Evolutionary conservation across 2,329 filamentous ascomycete species (phyloP), one percentile per base, ranked within the genome.

Genomic region (Penicillium sp.): DNA sequence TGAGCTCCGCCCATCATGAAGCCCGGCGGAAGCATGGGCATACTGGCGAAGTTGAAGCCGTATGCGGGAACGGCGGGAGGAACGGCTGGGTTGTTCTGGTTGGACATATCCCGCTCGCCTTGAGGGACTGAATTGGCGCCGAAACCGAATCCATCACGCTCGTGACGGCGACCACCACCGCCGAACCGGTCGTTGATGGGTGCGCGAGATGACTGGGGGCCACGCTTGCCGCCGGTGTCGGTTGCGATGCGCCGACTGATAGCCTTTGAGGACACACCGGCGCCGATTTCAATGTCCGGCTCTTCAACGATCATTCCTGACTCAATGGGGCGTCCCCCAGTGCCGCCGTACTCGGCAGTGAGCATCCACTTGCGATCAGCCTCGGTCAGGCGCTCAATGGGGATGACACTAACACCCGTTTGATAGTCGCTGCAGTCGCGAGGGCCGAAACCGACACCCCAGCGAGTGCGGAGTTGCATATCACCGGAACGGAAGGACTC

Each of bases 341-440:
- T 95, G 44, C 93, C 93, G 56, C 93, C 93, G 64, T 85, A 95
- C 55, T 95, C 88, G 10, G 93, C 94, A 28, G 84, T 95, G 55
- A 95, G 72, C 77, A 97, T 89, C 93, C 93, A 98, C 70, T 97
- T 96, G 52, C 88, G 82, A 71, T 98, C 93, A 22, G 93, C 93
- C 58, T 98, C 93, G 1, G 93, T 98, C 46, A 98, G 80, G 60
- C 90, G 86, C 59, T 85, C 80, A 55, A 98, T 93, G 1, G 93
- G 93, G 54, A 98, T 97, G 44, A 95, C 74, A 67, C 90, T 97
- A 68, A 97, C 78, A 41, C 93, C 93, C 9, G 85, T 93, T 56
- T 84, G 79, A 69, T 98, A 98, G 70, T 98, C 90, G 67, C 89
- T 95, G 75, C 93, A 98, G 67, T 98, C 93, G 62, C 93, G 84